These are phyloP conservation scores for Hypocrella siamensis DNA, from an alignment of 2,329 filamentous ascomycete genomes.

Conservation along the genomic window DNA sequence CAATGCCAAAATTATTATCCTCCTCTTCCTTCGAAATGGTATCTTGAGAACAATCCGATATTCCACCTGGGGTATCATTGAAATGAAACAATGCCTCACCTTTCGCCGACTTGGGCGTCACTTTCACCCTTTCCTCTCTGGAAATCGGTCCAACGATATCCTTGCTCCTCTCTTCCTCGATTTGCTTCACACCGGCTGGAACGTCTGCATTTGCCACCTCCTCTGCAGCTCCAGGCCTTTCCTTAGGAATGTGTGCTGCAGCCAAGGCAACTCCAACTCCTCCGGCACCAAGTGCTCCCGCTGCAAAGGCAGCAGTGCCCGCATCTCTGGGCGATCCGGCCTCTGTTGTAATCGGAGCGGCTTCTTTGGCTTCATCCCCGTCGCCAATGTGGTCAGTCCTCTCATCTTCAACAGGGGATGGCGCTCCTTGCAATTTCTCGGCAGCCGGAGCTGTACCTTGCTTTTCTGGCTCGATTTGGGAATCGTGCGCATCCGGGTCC, in stretches of 20 bases:
- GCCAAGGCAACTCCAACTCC: slow-evolving; percentile 3
- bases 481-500: no score
- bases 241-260: slow-evolving; percentile 1
- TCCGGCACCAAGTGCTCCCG: slow-evolving; percentile 1
- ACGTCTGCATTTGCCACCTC: slow-evolving; percentile 4
- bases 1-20: slow-evolving; percentile 8
- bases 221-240: slow-evolving; percentile 1
- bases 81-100: slow-evolving; percentile 25
- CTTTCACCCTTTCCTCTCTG: slow-evolving; percentile 19
- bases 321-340: no score
- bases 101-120: slow-evolving; percentile 18
- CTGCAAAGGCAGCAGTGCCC: slow-evolving; percentile 1
- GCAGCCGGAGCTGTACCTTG: no score
- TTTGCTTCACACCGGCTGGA: no score
- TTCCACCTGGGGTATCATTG: slow-evolving; percentile 22
- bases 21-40: slow-evolving; percentile 11
- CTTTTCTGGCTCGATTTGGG: no score
- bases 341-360: no score
- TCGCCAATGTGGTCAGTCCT: no score
- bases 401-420: no score
- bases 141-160: slow-evolving; percentile 23
- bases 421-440: no score
- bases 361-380: no score
- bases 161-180: slow-evolving; percentile 21
- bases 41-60: slow-evolving; percentile 15